Evolutionary conservation across 371 early-diverging fungal species (phyloP).

Genomic region (Haplosporangium sp.): DNA sequence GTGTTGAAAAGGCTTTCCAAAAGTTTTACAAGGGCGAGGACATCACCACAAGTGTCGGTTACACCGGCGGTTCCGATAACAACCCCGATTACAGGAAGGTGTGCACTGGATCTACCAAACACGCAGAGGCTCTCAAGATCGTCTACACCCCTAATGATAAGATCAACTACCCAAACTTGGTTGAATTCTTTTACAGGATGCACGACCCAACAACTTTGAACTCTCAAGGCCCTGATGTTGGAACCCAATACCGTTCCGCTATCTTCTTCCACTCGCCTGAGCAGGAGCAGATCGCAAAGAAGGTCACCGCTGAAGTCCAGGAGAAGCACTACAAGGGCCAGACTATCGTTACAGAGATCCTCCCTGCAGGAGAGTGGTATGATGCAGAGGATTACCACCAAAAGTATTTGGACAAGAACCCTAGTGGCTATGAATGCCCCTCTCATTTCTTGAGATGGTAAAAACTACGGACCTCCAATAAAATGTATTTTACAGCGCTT

Average conservation of each 20-base stretch:
- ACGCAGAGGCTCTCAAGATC: conserved; percentile 90
- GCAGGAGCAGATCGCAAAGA: conserved; percentile 81
- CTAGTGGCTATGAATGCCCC: conserved; percentile 56
- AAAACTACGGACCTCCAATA: conserved; percentile 68
- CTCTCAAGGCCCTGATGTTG: conserved; percentile 74
- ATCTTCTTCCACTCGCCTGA: conserved; percentile 83
- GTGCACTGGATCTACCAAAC: conserved; percentile 77
- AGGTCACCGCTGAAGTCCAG: conserved; percentile 71
- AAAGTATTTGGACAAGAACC: conserved; percentile 79
- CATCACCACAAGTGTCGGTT: conserved; percentile 82
- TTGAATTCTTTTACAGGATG: conserved; percentile 89
- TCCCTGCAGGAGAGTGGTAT: conserved; percentile 77
- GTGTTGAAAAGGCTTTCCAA: conserved; percentile 86
- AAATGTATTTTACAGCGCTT: conserved; percentile 66
- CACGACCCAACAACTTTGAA: conserved; percentile 78
- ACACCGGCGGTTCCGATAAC: conserved; percentile 77
- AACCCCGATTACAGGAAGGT: conserved; percentile 75
- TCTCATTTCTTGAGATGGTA: conserved; percentile 65
- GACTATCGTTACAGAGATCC: conserved; percentile 81
- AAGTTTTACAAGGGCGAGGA: conserved; percentile 70
- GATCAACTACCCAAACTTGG: conserved; percentile 74
- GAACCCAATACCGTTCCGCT: conserved; percentile 90
- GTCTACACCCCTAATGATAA: conserved; percentile 74
- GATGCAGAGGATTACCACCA: conserved; percentile 94
- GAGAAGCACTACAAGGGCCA: conserved; percentile 69